Percentiles rank a stretch among this genome's conserved stretches.
phyloP scores from a whole-genome alignment of 257 asterid genomes.

The Solanum etuberosum region DNA sequence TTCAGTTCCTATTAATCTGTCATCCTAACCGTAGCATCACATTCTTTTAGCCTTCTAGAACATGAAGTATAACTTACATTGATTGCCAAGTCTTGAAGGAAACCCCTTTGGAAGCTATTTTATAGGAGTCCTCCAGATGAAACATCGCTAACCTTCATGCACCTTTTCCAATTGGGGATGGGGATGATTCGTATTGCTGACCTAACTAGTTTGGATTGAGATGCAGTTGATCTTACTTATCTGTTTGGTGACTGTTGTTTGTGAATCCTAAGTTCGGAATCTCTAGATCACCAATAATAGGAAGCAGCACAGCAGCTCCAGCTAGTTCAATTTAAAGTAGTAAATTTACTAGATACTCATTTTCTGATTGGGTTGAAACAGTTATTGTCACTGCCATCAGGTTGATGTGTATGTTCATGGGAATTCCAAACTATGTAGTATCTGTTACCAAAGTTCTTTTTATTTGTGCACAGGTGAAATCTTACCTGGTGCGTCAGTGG shows the following conservation, averaged over 20 bases:
- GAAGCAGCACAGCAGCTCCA: neutral
- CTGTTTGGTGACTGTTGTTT: neutral
- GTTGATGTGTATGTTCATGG: neutral
- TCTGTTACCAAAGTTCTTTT: neutral
- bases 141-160: neutral
- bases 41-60: neutral
- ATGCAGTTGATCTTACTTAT: neutral
- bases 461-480: constrained; percentile 46
- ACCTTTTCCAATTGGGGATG: neutral
- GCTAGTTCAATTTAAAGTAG: neutral
- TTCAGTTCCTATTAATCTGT: neutral
- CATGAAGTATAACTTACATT: neutral
- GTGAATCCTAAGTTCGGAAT: neutral
- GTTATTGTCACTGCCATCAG: neutral
- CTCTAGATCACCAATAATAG: neutral
- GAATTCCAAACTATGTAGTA: neutral
- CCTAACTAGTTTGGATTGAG: neutral
- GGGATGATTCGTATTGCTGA: neutral
- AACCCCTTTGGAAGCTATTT: neutral
- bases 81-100: neutral
- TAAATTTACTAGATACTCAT: neutral
- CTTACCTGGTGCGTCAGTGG: constrained; percentile 81
- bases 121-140: neutral
- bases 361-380: neutral
- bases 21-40: neutral